Conservation (phyloP, 768 basidiomycete species). For the Amanita pallidorosea region DNA sequence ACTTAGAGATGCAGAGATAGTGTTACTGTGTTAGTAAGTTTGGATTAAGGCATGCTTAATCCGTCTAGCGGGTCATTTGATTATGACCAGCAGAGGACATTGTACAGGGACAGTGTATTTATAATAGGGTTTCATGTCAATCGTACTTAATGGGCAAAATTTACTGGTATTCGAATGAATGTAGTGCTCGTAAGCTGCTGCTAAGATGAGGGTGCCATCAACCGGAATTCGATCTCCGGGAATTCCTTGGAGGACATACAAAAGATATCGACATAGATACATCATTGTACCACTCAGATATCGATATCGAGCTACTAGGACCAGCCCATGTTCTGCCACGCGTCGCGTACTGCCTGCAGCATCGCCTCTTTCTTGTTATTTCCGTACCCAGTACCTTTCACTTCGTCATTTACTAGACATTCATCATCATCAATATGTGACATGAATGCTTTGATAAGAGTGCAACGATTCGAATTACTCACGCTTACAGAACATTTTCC, state of each 20-base stretch:
- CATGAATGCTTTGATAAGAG: not conserved
- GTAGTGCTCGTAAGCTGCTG: not conserved
- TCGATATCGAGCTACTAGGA: not conserved
- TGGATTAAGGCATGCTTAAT: not conserved
- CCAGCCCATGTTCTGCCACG: slow-evolving; percentile 4
- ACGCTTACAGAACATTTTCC: not conserved
- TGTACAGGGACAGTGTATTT: not conserved
- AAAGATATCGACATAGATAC: not conserved
- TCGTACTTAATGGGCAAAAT: not conserved
- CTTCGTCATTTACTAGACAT: not conserved
- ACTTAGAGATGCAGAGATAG: not conserved
- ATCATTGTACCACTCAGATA: not conserved
- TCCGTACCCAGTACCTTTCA: not conserved
- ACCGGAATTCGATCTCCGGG: no score
- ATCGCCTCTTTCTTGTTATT: slow-evolving; percentile 2
- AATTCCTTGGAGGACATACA: not conserved
- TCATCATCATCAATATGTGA: not conserved
- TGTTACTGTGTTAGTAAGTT: not conserved
- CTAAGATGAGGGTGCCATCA: no score
- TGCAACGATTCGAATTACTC: not conserved
- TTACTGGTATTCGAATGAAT: not conserved
- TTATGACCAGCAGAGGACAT: not conserved
- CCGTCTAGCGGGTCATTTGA: slow-evolving; percentile 1
- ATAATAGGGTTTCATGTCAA: not conserved
- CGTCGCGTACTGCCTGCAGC: not conserved